Evolutionary conservation across 192 early-diverging fungal genomes (phyloP), one percentile per base, ranked within the genome.

Genomic region (Spizellomyces sp.): DNA sequence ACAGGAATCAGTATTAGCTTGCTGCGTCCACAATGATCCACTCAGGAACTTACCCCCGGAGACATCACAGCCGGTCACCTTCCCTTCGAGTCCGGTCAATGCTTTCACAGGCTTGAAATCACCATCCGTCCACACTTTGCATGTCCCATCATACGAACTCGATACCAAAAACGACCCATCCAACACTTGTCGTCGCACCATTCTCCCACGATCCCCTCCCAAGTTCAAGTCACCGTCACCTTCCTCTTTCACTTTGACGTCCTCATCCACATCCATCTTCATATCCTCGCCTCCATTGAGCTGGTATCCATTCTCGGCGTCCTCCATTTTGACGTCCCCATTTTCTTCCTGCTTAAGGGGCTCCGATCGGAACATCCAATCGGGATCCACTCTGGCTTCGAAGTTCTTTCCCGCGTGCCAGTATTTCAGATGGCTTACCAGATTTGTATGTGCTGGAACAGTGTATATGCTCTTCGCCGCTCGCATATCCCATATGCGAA

Each of bases 401-500:
- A 81, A 86, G 41, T 75, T 77, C 14, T 77, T 78, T 1, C 69
- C 62, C 5, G 85, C 83, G 21, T 68, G 64, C 85, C 85, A 88
- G 57, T 81, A 88, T 54, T 71, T 57, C n/a, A 96, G 82, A 67
- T 94, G 91, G 0, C 91, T 91, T 7, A 98, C 89, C 27, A 96
- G 76, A 14, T 92, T 98, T 70, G 83, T 91, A 83, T 99, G 97
- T 6, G 95, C 95, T 4, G 97, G 91, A 41, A 99, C 92, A 12
- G 89, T 90, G 66, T 94, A 92, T 6, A 92, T 77, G 14, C 85
- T 86, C 45, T 89, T 87, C 12, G 92, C 69, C 10, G 83, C 84
- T 9, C 97, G 90, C 66, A 99, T 78, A 69, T 99, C 97, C 91
- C 95, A 98, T 12, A 99, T 89, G 44, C 91, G 86, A 27, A 99